A percentile compares a stretch with the other conserved stretches of the same genome.
Conservation (phyloP, 495 filamentous ascomycete species). For the Geoglossum glabrum region DNA sequence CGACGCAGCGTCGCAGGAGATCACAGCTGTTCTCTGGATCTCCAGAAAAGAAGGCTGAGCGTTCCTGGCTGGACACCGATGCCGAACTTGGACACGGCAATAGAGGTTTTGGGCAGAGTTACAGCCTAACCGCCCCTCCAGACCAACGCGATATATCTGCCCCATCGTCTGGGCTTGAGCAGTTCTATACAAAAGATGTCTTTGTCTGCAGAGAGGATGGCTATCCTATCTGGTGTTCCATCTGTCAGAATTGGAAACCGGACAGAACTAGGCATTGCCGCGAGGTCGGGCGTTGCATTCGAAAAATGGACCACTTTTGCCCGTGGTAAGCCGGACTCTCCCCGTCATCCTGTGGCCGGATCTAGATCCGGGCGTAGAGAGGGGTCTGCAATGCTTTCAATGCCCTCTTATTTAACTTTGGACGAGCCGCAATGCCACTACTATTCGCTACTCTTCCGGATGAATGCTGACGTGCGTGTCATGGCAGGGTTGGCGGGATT, state of each 20-base stretch:
- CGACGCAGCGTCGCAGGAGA: not conserved
- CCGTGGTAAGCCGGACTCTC: conserved; percentile 40
- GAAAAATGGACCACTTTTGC: conserved; percentile 88
- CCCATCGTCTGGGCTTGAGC: conserved; percentile 19
- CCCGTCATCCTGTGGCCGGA: not conserved
- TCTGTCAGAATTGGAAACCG: conserved; percentile 64
- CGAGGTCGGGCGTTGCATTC: conserved; percentile 58
- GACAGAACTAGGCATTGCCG: conserved; percentile 74
- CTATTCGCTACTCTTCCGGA: not conserved
- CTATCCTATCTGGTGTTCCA: conserved; percentile 57
- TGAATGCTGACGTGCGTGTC: not conserved
- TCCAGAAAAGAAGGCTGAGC: not conserved
- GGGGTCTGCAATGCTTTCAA: not conserved
- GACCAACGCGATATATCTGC: not conserved
- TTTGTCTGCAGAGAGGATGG: conserved; percentile 70
- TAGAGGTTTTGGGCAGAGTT: conserved; percentile 11
- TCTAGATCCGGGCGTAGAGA: not conserved
- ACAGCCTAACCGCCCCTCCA: conserved; percentile 5
- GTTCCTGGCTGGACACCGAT: not conserved
- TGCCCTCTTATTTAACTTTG: too few species aligned
- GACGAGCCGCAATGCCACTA: too few species aligned
- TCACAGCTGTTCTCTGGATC: not conserved
- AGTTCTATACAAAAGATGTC: conserved; percentile 58
- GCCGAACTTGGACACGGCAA: conserved; percentile 12
- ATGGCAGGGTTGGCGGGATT: conserved; percentile 59